Conservation (phyloP, 75 land plant genomes). For the Sequoia sempervirens region DNA sequence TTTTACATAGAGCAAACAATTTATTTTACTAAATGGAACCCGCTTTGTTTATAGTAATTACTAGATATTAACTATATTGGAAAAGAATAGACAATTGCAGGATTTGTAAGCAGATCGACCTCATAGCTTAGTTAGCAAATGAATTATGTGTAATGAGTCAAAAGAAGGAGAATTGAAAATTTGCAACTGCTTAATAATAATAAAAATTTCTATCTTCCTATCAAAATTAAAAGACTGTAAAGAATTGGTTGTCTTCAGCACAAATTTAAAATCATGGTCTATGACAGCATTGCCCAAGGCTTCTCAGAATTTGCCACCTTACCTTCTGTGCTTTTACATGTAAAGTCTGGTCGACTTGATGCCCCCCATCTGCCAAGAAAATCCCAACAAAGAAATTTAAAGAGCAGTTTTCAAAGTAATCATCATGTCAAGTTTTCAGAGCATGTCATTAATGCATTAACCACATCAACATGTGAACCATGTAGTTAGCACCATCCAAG, state of each 20-base stretch:
- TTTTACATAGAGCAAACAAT: background rate
- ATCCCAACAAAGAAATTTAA: background rate
- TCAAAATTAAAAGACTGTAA: background rate
- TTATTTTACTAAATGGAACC: background rate
- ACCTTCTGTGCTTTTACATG: slow-evolving; percentile 99
- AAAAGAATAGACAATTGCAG: background rate
- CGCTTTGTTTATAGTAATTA: background rate
- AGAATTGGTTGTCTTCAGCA: background rate
- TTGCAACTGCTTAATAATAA: background rate
- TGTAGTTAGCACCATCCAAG: background rate
- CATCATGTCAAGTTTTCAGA: background rate
- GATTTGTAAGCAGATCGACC: background rate
- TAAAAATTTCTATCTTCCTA: background rate
- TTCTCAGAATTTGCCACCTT: slow-evolving; percentile 1
- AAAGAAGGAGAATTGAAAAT: background rate
- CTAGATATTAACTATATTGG: background rate
- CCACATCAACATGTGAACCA: background rate
- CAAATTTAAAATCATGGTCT: background rate
- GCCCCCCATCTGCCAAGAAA: slow-evolving; percentile 86
- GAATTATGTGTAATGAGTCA: background rate
- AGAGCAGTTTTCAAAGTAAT: background rate
- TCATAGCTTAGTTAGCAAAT: background rate
- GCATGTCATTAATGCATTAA: slow-evolving; percentile 9
- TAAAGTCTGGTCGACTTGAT: slow-evolving; percentile 97
- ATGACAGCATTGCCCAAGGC: background rate